Evolutionary conservation across 2,329 filamentous ascomycete genomes (phyloP).

Genomic region (Monosporascus sp.): DNA sequence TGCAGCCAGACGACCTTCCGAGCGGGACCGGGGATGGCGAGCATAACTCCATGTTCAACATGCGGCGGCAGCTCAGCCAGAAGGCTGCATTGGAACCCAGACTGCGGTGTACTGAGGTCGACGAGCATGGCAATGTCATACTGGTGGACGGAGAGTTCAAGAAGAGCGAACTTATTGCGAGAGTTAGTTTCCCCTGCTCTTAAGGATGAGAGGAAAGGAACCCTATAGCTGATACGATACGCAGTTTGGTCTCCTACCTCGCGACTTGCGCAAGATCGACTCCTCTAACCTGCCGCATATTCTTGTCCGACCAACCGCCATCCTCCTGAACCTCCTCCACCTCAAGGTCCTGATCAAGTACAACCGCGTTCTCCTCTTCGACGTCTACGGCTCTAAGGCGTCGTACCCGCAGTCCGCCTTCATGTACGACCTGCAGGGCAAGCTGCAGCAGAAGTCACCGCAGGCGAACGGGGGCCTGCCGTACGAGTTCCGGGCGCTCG

Average conservation of each 20-base stretch:
- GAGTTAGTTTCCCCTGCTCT: conserved; percentile 48
- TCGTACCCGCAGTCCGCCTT: conserved; percentile 95
- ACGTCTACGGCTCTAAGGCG: conserved; percentile 90
- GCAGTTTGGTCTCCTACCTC: conserved; percentile 85
- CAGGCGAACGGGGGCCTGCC: conserved; percentile 63
- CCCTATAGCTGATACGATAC: conserved; percentile 5
- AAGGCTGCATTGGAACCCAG: conserved; percentile 81
- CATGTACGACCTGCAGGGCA: conserved; percentile 95
- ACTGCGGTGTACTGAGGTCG: conserved; percentile 89
- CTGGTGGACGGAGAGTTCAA: conserved; percentile 94
- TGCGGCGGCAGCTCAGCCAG: conserved; percentile 63
- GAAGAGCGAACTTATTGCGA: conserved; percentile 94
- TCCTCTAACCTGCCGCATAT: conserved; percentile 94
- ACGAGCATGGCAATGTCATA: conserved; percentile 86
- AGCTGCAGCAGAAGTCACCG: conserved; percentile 73
- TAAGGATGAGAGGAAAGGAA: background rate
- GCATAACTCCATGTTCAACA: conserved; percentile 59
- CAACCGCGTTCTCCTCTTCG: conserved; percentile 90
- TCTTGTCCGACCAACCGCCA: conserved; percentile 84
- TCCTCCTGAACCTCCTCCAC: conserved; percentile 93
- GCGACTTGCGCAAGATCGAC: conserved; percentile 95
- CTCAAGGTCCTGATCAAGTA: conserved; percentile 93
- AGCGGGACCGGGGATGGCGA: conserved; percentile 52
- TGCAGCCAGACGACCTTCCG: conserved; percentile 56
- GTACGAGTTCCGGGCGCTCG: conserved; percentile 93